Evolutionary conservation across 2,329 filamentous ascomycete genomes (phyloP).

Genomic region (Scleromitrula shiraiana): DNA sequence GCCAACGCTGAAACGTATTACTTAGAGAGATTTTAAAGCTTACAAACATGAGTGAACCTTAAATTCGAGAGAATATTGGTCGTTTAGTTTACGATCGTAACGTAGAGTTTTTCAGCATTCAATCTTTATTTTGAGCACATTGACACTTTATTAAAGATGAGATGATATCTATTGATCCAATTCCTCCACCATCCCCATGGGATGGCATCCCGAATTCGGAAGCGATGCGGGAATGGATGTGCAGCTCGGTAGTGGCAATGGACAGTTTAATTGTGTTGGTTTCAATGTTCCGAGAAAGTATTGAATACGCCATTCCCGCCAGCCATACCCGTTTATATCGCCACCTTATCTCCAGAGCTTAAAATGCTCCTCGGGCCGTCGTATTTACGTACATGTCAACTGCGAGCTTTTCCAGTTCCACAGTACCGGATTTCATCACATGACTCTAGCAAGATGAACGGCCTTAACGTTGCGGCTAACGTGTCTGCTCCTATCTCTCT

Average conservation of each 20-base stretch:
- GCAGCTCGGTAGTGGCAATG: not conserved
- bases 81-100: too few relatives aligned
- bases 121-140: too few relatives aligned
- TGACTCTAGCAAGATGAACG: constrained; percentile 36
- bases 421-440: not conserved
- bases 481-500: not conserved
- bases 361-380: not conserved
- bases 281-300: not conserved
- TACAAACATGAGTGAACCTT: not conserved
- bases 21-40: too few relatives aligned
- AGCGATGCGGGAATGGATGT: too few relatives aligned
- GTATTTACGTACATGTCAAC: not conserved
- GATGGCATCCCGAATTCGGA: too few relatives aligned
- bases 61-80: too few relatives aligned
- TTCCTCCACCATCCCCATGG: not conserved
- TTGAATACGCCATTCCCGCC: not conserved
- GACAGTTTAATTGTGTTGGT: not conserved
- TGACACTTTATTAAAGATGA: too few relatives aligned
- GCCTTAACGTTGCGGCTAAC: constrained; percentile 34
- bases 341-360: not conserved
- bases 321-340: too few relatives aligned
- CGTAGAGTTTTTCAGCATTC: not conserved
- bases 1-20: too few relatives aligned
- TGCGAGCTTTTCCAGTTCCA: not conserved
- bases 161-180: too few relatives aligned